Base-by-base conservation (phyloP, 768 basidiomycete species). In the Boletellus emodensis region DNA sequence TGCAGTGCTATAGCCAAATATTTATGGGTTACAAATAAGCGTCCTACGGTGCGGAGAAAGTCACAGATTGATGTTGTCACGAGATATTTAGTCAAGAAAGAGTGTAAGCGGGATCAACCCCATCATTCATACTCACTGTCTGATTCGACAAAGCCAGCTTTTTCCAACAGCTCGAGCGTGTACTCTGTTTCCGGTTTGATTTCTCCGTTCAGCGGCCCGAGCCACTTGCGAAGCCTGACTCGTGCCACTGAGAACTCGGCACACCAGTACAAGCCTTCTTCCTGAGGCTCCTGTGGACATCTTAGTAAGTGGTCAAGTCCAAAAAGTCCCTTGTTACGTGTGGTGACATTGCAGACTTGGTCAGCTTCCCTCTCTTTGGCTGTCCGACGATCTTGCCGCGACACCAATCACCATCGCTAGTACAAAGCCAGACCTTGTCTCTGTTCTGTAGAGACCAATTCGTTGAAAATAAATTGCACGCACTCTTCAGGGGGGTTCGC, bases 121-220 rank as follows among this genome's bases (percentile, higher is more conserved):
- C 5, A 28, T 30, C 11, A 10, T 28, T 41, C 26, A 17, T 41
- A 4, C 10, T 41, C 48, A 26, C 38, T 48, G 30, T 57, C 46
- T 13, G 40, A 28, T 18, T 58, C 66, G 17, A 80, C 53, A 76
- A 74, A 79, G 6, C 79, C 81, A 40, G 73, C 77, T 7, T 74
- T 71, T 48, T 68, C 65, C 20, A 86, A 67, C 50, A 85, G 58
- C 30, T 58, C 51, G n/a, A 75, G 74, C 3, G 78, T 72, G 48
- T 75, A 69, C 18, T 63, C 46, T 1, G 57, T 76, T 59, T 86
- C 75, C 3, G 84, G 83, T 63, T 85, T 86, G 48, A 85, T 75
- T 53, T 84, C 82, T 15, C 83, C 84, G 47, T 84, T 80, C 43
- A 82, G 67, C 6, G 84, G 83, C 2, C 83, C 75, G 59, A 82